Base-by-base conservation (phyloP, 805 yeast species). In the Lachancea lanzarotensis region DNA sequence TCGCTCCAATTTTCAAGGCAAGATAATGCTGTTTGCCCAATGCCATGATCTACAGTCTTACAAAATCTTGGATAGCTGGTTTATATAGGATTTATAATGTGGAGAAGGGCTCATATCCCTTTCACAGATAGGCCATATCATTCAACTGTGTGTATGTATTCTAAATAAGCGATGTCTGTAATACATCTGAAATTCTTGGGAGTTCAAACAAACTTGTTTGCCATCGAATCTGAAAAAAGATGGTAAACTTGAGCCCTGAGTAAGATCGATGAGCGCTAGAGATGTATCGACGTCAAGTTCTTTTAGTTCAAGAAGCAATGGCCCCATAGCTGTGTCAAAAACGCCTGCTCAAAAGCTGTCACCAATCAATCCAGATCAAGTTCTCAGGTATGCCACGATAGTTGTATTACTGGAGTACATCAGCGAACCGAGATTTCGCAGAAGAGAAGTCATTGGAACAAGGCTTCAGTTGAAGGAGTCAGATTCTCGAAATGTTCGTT, bases 361-460 rank as follows among this genome's bases (percentile, higher is more conserved):
- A 12, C 13, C 16, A 10, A n/a, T 32, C 27, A 22, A 31, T 20
- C 27, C 29, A 9, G 43, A 40, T 32, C 32, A 32, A 17, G 36
- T 40, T 32, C 82, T 82, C 52, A 71, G 71, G 39, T 69, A 74
- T 26, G 70, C 81, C 1, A 55, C 83, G 38, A 78, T 80, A 53
- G 62, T 79, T 6, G 58, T 82, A 2, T 60, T 84, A 11, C 58
- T 84, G 16, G 82, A 79, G 39, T 81, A 83, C 53, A 65, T 75
- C 43, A 77, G 73, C 46, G 87, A 81, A 59, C 85, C 85, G 2
- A 62, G 87, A 31, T 82, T 81, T 63, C 62, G 41, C 26, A 45
- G 41, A 27, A 25, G 18, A 19, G 22, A 15, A 38, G 38, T 15
- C 66, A 13, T 20, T 2, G 18, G 4, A 4, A 31, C 19, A 6